Base-by-base conservation (phyloP, 305 asterid genomes). In the Euphrasia arctica region DNA sequence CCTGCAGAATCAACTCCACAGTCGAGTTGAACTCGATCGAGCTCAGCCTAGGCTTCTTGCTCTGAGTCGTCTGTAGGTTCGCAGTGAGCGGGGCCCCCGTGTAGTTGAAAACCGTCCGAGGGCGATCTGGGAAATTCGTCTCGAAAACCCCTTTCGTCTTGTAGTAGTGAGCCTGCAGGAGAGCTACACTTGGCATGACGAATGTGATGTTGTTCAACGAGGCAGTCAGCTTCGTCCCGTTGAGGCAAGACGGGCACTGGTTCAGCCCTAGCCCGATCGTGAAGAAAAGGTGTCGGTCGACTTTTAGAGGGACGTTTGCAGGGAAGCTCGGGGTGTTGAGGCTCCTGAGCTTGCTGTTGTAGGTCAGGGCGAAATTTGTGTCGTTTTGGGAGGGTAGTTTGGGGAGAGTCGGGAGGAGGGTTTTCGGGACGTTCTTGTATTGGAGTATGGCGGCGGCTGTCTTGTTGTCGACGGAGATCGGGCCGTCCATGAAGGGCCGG, bases 131-230 rank as follows among this genome's bases (percentile, higher is more conserved):
- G 48, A 85, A 88, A 69, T 85, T 91, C 0, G 73, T 58, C 0
- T 76, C 71, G 69, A 70, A 88, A 2, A 82, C 83, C 0, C 79
- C 76, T 3, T 70, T 75, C 1, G 77, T 67, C 64, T 79, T 67
- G 63, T 34, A 70, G 51, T 85, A 85, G 54, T 85, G 91, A 9
- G 96, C 88, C 11, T 88, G 88, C 4, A 85, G 65, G 2, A 88
- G 83, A 6, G 75, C 95, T 0, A 67, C 70, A 50, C 70, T 45
- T 4, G 95, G 95, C 95, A 88, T 88, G 59, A 75, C 71, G 9
- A 83, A 88, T 0, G 93, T 77, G 7, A 88, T 80, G 64, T 85
- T 88, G 80, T 88, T 88, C 14, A 88, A 51, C 0, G 93, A 88
- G 3, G 95, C 95, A 0, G 82, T 75, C 0, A 88, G 63, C 1